Conservation (phyloP, 441 rosid genomes). For the Bocquillonia castaneifolia region DNA sequence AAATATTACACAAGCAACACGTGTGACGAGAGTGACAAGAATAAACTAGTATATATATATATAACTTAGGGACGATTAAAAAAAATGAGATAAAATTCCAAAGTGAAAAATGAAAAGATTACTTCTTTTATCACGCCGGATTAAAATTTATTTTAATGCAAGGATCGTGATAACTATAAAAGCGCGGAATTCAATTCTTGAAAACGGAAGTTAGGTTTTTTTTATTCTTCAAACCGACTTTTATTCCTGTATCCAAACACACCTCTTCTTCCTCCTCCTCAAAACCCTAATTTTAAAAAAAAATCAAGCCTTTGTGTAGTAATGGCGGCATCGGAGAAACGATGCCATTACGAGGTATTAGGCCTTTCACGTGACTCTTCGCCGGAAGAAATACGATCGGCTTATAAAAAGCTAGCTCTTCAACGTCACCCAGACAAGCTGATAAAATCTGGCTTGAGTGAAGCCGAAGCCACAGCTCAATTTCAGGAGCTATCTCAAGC, state of each 20-base stretch:
- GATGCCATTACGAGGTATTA: slow-evolving; percentile 86
- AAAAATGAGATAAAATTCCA: too few relatives aligned
- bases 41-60: too few relatives aligned
- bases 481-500: slow-evolving; percentile 89
- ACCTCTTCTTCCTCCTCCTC: not conserved
- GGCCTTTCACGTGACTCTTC: slow-evolving; percentile 52
- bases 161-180: too few relatives aligned
- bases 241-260: slow-evolving; percentile 14
- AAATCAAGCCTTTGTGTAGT: not conserved
- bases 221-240: not conserved
- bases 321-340: slow-evolving; percentile 61
- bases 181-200: too few relatives aligned
- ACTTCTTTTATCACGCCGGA: too few relatives aligned
- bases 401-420: slow-evolving; percentile 76
- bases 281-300: not conserved
- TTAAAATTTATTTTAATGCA: too few relatives aligned
- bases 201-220: too few relatives aligned
- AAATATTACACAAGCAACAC: too few relatives aligned
- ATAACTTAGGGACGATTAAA: too few relatives aligned
- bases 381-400: slow-evolving; percentile 69
- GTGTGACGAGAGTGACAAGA: too few relatives aligned
- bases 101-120: too few relatives aligned
- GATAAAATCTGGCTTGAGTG: slow-evolving; percentile 66
- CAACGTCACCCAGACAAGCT: slow-evolving; percentile 98
- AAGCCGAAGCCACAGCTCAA: slow-evolving; percentile 83